Evolutionary conservation across 257 asterid species (phyloP).

Genomic region (Solanum verrucosum): DNA sequence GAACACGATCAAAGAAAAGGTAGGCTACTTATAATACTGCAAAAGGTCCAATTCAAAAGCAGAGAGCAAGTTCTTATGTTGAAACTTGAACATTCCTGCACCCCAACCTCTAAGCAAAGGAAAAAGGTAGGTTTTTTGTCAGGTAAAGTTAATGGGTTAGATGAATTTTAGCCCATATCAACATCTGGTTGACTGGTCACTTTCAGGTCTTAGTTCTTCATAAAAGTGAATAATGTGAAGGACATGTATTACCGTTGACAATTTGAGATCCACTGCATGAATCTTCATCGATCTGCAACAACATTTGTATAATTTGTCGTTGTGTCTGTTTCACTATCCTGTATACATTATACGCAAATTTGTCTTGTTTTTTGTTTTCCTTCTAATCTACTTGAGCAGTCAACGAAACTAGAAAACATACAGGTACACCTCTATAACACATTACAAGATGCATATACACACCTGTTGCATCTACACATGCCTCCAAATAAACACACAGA

Average conservation of each 20-base stretch:
- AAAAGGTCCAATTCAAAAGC: neutral
- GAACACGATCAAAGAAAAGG: neutral
- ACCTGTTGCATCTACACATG: neutral
- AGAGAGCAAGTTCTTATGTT: neutral
- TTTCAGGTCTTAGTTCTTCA: neutral
- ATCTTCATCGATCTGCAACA: neutral
- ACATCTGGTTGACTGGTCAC: neutral
- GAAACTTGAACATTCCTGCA: neutral
- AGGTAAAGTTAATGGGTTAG: neutral
- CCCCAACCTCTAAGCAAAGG: neutral
- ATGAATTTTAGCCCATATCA: neutral
- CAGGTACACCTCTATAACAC: neutral
- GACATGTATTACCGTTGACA: neutral
- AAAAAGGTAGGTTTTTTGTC: neutral
- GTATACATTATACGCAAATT: neutral
- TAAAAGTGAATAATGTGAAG: neutral
- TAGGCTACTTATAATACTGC: neutral
- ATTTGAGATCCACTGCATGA: neutral
- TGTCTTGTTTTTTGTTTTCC: neutral
- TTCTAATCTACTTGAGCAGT: neutral
- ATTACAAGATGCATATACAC: neutral
- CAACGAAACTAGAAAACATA: neutral
- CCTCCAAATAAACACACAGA: neutral
- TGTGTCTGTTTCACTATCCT: neutral
- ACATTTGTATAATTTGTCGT: neutral